phyloP scores from a whole-genome alignment of 352 stramenopile genomes.

The Globisporangium paroecandrum region DNA sequence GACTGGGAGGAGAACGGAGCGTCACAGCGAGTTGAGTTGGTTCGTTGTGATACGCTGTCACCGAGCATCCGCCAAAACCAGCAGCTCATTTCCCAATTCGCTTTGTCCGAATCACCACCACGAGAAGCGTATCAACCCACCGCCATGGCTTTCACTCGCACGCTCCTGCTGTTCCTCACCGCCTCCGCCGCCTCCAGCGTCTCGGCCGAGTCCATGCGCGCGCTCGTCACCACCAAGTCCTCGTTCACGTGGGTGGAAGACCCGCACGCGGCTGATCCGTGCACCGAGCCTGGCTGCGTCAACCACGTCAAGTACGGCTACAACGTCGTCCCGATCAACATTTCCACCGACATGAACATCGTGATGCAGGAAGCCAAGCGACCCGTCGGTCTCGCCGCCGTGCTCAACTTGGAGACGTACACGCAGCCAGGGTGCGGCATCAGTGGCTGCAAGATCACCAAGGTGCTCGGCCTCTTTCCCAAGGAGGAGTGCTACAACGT shows the following conservation, averaged over 20 bases:
- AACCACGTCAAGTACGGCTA: constrained; percentile 56
- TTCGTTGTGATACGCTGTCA: neutral
- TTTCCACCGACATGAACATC: constrained; percentile 28
- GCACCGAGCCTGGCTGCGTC: constrained; percentile 30
- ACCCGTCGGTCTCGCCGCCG: constrained; percentile 29
- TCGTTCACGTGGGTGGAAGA: constrained; percentile 44
- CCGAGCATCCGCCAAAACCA: neutral
- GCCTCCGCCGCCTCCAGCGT: neutral
- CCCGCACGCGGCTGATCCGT: constrained; percentile 38
- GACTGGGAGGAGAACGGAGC: neutral
- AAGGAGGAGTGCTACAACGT: constrained; percentile 49
- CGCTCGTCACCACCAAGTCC: constrained; percentile 4
- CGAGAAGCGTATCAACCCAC: neutral
- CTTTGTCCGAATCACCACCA: constrained; percentile 7
- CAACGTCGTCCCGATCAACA: constrained; percentile 38
- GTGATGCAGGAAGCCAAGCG: constrained; percentile 40
- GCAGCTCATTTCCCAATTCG: constrained; percentile 17
- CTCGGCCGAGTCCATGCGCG: constrained; percentile 12
- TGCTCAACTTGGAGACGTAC: constrained; percentile 41
- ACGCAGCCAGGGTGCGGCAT: constrained; percentile 49
- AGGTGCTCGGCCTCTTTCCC: constrained; percentile 31
- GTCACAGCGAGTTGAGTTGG: neutral
- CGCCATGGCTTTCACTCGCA: neutral
- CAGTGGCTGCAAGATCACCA: constrained; percentile 34
- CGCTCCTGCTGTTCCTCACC: constrained; percentile 1